phyloP scores from a whole-genome alignment of 805 yeast species.

The Wickerhamiella sorbophila region DNA sequence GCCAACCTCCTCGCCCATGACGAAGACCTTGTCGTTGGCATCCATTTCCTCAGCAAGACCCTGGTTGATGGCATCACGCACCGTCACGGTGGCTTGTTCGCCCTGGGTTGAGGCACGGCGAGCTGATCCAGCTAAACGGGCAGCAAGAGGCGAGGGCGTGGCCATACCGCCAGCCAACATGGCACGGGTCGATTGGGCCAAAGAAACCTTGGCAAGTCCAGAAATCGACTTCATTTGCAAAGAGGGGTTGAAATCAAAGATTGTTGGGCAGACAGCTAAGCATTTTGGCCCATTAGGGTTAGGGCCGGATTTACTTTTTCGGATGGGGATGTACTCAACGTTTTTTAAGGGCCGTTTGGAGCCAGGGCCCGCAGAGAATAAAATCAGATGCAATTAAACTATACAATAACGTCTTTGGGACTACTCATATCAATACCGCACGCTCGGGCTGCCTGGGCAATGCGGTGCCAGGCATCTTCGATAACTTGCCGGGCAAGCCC shows the following conservation, averaged over 20 bases:
- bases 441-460: constrained; percentile 35
- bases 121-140: background rate
- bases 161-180: background rate
- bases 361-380: background rate
- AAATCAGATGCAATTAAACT: no score
- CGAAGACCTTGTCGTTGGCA: constrained; percentile 82
- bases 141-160: background rate
- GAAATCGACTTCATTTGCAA: background rate
- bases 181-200: constrained; percentile 1
- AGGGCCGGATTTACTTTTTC: background rate
- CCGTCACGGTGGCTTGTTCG: constrained; percentile 41
- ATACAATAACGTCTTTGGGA: constrained; percentile 36
- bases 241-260: background rate
- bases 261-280: background rate
- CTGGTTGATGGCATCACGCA: constrained; percentile 89
- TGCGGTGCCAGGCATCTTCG: constrained; percentile 21
- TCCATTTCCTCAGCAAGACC: constrained; percentile 97
- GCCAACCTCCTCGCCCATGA: constrained; percentile 98
- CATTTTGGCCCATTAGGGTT: background rate
- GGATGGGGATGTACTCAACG: background rate
- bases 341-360: no score
- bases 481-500: constrained; percentile 14
- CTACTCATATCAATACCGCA: constrained; percentile 55
- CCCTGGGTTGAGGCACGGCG: constrained; percentile 1
- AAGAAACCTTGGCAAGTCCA: background rate